Base-by-base conservation (phyloP, 1,139 yeast species). In the Protomyces inundatus region DNA sequence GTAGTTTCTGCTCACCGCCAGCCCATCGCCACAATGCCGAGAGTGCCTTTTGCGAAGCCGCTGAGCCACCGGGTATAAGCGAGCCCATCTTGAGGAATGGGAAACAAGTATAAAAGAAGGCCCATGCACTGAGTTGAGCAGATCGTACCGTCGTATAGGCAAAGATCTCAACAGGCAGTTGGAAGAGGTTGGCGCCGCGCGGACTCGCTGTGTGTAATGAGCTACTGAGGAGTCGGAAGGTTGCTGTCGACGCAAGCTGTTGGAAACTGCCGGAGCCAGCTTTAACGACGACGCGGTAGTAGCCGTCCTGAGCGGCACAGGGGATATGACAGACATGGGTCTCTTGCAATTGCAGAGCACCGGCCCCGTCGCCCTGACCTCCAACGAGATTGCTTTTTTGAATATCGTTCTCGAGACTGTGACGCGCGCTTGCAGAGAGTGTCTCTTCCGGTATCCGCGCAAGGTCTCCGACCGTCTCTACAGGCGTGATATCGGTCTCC, bases 121-220 rank as follows among this genome's bases (percentile, higher is more conserved):
- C 62, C 62, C 62, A 58, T 9, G 62, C 62, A 10, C 62, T 52
- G 6, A 58, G 42, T 16, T 52, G 62, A 16, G 62, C 62, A 7
- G 62, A 51, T 3, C 37, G 51, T 10, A 40, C 36, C 16, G 62
- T 30, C 10, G 62, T 58, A 37, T 50, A 50, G 33, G 56, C 56
- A 52, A 42, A 51, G 36, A 58, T 9, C 46, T 58, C 62, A 12
- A 58, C 54, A 2, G 62, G 62, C 42, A 58, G 10, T 42, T 58
- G 62, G 53, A 40, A 58, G 7, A 51, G 14, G n/a, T 55, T 58
- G 7, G 62, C 55, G 14, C 62, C 62, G 10, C 62, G 32, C 7
- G 62, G 62, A 37, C 55, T 50, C 23, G 62, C 52, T n/a, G 62
- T 58, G 36, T 52, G n/a, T 9, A 58, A 52, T 10, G 56, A 51